phyloP scores from a whole-genome alignment of 2,329 filamentous ascomycete species.

The Xylariaceae sp. region DNA sequence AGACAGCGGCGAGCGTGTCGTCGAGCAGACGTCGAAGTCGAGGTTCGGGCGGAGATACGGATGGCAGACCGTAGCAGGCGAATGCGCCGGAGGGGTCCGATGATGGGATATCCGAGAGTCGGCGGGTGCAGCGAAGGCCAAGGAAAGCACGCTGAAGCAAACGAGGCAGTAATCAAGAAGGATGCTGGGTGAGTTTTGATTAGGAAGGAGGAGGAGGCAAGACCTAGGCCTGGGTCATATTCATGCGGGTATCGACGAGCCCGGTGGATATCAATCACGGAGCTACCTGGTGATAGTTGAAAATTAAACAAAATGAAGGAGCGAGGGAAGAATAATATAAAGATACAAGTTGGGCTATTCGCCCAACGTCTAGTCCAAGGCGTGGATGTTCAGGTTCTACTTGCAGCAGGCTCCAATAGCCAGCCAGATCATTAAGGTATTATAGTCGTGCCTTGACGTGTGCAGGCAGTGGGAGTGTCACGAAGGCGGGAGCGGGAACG shows the following conservation, averaged over 20 bases:
- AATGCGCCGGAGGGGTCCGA: slow-evolving; percentile 1
- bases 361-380: background rate
- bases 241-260: background rate
- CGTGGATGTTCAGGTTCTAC: background rate
- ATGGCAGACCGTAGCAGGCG: background rate
- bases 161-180: slow-evolving; percentile 32
- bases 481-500: background rate
- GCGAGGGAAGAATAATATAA: background rate
- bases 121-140: background rate
- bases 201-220: background rate
- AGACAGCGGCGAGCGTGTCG: background rate
- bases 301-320: background rate
- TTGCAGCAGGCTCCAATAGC: background rate
- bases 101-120: background rate
- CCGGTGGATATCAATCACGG: background rate
- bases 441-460: background rate
- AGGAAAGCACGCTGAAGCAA: background rate
- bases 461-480: background rate
- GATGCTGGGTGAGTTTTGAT: background rate
- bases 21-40: background rate
- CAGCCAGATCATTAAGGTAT: background rate
- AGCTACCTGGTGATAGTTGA: background rate
- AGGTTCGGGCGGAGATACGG: background rate
- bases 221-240: background rate
- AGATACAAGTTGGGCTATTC: background rate